Base-by-base conservation (phyloP, 139 green algal genomes). In the Zygnema circumcarinatum region DNA sequence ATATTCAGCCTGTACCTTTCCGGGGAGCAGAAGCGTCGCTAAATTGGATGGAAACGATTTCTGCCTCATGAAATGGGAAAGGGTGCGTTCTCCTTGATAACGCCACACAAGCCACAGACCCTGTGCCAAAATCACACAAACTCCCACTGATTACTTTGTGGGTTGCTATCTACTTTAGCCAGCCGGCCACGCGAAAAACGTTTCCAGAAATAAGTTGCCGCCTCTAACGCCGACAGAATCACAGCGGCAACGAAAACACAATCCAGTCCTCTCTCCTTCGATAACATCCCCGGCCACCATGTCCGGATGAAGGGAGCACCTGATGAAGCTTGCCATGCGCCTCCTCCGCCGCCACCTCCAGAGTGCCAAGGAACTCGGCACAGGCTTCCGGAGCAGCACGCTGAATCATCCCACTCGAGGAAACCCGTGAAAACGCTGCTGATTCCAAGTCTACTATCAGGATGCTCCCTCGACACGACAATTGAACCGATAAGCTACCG, bases 71-170 rank as follows among this genome's bases (percentile, higher is more conserved):
- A 72, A 87, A 32, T 41, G 16, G 22, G 79, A 76, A 29, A 91
- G 39, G 25, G 83, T 91, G 36, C n/a, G 29, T 11, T 81, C 54
- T 39, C 87, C 87, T 79, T 91, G 53, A 72, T 87, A 91, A 25
- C 76, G 53, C 87, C 87, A 91, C 36, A 90, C 75, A 32, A 91
- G 87, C 84, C 84, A 91, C 53, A 85, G 32, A 7, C 87, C 87
- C 81, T 85, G 83, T 20, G 2, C 7, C 74, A 62, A 2, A 62
- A 22, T 20, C 16, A 21, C 16, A 79, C 16, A 35, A 33, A 21
- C 16, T 52, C 69, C 21, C 72, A 25, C 20, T 22, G 72, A 68
- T 79, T 36, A n/a, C n/a, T n/a, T n/a, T n/a, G n/a, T n/a, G 25
- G 56, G 56, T 29, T 25, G 25, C 56, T 31, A 29, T 72, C 56